These are phyloP conservation scores for Coniochaeta hoffmannii DNA, from an alignment of 2,329 filamentous ascomycete species.

Conservation along the genomic window DNA sequence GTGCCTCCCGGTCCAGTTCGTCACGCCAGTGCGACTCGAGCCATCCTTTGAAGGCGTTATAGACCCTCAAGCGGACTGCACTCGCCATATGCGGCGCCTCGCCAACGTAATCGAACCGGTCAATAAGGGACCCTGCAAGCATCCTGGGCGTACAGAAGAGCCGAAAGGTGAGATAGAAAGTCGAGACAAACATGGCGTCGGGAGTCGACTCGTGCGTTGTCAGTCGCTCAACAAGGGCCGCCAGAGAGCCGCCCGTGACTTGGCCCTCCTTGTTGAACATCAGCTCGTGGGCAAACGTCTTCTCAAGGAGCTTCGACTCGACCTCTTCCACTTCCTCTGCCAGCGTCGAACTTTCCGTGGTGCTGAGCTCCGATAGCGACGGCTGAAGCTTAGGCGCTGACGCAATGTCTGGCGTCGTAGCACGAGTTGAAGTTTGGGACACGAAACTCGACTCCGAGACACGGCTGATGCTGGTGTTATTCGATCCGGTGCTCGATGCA, in stretches of 20 bases:
- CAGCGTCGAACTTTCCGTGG: slow-evolving; percentile 55
- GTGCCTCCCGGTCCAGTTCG: slow-evolving; percentile 67
- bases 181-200: slow-evolving; percentile 83
- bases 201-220: slow-evolving; percentile 91
- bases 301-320: slow-evolving; percentile 80
- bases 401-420: slow-evolving; percentile 71
- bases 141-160: slow-evolving; percentile 78
- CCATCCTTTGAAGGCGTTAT: slow-evolving; percentile 97
- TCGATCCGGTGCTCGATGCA: slow-evolving; percentile 69
- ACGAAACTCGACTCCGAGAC: slow-evolving; percentile 75
- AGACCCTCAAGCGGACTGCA: slow-evolving; percentile 82
- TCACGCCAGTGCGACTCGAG: slow-evolving; percentile 92
- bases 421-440: slow-evolving; percentile 78
- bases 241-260: slow-evolving; percentile 84
- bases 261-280: slow-evolving; percentile 92
- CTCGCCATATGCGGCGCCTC: slow-evolving; percentile 67
- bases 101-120: slow-evolving; percentile 86
- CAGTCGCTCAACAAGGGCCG: slow-evolving; percentile 86
- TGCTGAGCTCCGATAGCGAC: slow-evolving; percentile 62
- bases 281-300: slow-evolving; percentile 84
- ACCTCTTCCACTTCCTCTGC: slow-evolving; percentile 72
- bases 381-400: slow-evolving; percentile 48
- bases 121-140: slow-evolving; percentile 75
- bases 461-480: slow-evolving; percentile 69
- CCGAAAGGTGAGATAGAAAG: slow-evolving; percentile 94